These are phyloP conservation scores for Blastobotrys malaysiensis DNA, from an alignment of 1,139 yeast species.

Conservation along the genomic window DNA sequence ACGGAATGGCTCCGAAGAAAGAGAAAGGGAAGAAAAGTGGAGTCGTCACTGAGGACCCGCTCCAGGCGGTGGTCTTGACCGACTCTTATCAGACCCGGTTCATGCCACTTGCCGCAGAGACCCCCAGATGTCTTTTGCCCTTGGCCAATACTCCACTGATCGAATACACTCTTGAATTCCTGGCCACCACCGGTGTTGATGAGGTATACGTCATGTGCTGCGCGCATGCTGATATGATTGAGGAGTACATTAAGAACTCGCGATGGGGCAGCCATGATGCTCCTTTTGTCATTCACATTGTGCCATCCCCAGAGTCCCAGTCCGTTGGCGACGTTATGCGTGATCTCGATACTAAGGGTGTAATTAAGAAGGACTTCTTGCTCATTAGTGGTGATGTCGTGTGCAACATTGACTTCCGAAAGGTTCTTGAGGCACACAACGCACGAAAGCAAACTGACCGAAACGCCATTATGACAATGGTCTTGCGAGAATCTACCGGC, in stretches of 20 bases:
- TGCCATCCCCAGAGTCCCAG: slow-evolving; percentile 81
- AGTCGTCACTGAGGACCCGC: slow-evolving; percentile 29
- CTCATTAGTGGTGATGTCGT: slow-evolving; percentile 92
- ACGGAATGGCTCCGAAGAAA: slow-evolving; percentile 26
- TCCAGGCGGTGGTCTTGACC: slow-evolving; percentile 90
- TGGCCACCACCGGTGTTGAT: slow-evolving; percentile 84
- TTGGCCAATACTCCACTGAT: slow-evolving; percentile 89
- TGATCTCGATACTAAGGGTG: slow-evolving; percentile 84
- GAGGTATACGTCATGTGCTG: slow-evolving; percentile 90
- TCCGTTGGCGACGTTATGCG: slow-evolving; percentile 98
- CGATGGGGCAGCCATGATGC: slow-evolving; percentile 72
- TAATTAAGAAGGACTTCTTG: slow-evolving; percentile 83
- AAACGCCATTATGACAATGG: slow-evolving; percentile 93
- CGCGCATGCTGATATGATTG: slow-evolving; percentile 83
- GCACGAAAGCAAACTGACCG: slow-evolving; percentile 65
- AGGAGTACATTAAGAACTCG: slow-evolving; percentile 70
- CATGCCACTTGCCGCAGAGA: slow-evolving; percentile 80
- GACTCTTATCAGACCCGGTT: slow-evolving; percentile 91
- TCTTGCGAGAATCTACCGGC: slow-evolving; percentile 80
- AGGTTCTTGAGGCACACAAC: slow-evolving; percentile 69
- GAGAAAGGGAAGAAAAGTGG: slow-evolving; percentile 31
- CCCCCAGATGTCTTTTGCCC: slow-evolving; percentile 86
- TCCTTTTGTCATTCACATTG: slow-evolving; percentile 72
- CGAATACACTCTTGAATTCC: slow-evolving; percentile 89
- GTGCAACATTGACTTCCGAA: slow-evolving; percentile 75